These are phyloP conservation scores for Penicillium atrosanguineum DNA, from an alignment of 495 filamentous ascomycete genomes.

Conservation along the genomic window DNA sequence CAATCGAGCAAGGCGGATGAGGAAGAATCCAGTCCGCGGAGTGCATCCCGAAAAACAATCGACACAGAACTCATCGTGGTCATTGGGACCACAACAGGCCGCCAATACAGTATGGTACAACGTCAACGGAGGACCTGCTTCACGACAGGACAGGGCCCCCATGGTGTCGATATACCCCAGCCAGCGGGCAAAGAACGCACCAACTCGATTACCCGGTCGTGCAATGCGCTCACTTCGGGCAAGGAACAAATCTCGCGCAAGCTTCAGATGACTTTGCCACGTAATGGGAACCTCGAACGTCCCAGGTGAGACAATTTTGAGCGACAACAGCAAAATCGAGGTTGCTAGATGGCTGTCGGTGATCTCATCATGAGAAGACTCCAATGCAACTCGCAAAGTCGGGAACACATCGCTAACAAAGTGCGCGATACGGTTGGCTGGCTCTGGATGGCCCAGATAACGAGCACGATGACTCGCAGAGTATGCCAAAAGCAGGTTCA, in stretches of 20 bases:
- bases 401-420: conserved; percentile 81
- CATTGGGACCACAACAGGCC: conserved; percentile 32
- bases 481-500: conserved; percentile 78
- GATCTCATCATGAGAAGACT: conserved; percentile 55
- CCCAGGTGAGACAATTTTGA: conserved; percentile 82
- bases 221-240: conserved; percentile 56
- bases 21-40: conserved; percentile 63
- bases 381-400: conserved; percentile 64
- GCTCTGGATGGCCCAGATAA: conserved; percentile 70
- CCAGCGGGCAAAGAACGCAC: conserved; percentile 82
- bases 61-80: conserved; percentile 58
- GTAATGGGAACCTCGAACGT: conserved; percentile 70
- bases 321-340: conserved; percentile 80
- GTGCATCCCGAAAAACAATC: conserved; percentile 84
- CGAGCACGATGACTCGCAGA: conserved; percentile 80
- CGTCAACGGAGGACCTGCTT: conserved; percentile 54
- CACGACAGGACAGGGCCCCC: conserved; percentile 69
- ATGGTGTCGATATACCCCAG: conserved; percentile 83
- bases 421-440: conserved; percentile 70
- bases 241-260: conserved; percentile 73
- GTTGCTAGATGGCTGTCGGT: conserved; percentile 76
- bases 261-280: conserved; percentile 76
- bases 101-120: conserved; percentile 56
- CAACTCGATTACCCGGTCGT: conserved; percentile 59
- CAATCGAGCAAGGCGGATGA: conserved; percentile 72